These are phyloP conservation scores for Neonectria coccinea DNA, from an alignment of 2,329 filamentous ascomycete species.

Conservation along the genomic window DNA sequence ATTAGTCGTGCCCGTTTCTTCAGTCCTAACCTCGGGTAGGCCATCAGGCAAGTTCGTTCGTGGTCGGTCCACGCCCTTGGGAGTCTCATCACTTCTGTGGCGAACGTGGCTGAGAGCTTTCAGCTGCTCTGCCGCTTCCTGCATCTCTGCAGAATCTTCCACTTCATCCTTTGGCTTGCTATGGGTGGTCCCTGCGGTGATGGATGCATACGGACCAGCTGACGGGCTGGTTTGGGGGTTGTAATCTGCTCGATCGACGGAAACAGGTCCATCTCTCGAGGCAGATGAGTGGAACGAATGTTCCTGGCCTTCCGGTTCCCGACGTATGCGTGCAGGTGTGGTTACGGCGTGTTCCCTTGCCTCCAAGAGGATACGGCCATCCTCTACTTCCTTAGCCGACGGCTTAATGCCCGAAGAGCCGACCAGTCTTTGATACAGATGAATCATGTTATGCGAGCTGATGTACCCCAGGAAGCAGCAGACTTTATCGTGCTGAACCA, in stretches of 20 bases:
- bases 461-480: conserved; percentile 75
- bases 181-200: conserved; percentile 31
- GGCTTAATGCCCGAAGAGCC: conserved; percentile 58
- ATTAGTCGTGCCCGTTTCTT: conserved; percentile 40
- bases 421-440: conserved; percentile 70
- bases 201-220: conserved; percentile 36
- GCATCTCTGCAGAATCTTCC: conserved; percentile 76
- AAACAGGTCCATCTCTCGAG: conserved; percentile 39
- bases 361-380: conserved; percentile 68
- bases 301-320: conserved; percentile 46
- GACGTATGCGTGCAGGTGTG: conserved; percentile 46
- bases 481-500: conserved; percentile 74
- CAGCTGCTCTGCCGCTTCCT: conserved; percentile 74
- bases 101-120: conserved; percentile 74
- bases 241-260: conserved; percentile 42
- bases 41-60: conserved; percentile 56
- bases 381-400: conserved; percentile 66
- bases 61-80: conserved; percentile 44
- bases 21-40: conserved; percentile 48
- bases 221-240: conserved; percentile 47
- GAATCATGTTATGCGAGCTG: conserved; percentile 75
- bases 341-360: conserved; percentile 60
- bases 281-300: conserved; percentile 40
- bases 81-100: conserved; percentile 62
- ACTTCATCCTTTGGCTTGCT: conserved; percentile 52